A percentile compares a stretch with the other conserved stretches of the same genome.
Conservation (phyloP, 2,329 filamentous ascomycete genomes). For the Pseudogymnoascus sp. region DNA sequence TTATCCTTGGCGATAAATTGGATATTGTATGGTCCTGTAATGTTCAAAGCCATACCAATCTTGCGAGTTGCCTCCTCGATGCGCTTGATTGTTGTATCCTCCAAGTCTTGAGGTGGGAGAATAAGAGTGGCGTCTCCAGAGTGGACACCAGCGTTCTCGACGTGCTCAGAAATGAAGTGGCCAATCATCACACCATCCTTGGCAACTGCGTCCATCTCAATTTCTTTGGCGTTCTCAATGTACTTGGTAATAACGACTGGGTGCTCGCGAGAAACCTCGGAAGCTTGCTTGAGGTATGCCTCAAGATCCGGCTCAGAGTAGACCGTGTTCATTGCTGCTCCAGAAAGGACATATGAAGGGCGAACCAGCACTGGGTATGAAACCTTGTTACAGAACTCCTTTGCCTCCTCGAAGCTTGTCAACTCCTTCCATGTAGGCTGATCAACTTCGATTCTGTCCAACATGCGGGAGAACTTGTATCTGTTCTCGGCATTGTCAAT, state of each 20-base stretch:
- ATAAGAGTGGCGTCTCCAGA: constrained; percentile 96
- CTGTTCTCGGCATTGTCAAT: constrained; percentile 96
- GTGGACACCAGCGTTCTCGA: constrained; percentile 97
- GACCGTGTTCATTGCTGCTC: constrained; percentile 98
- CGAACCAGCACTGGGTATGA: constrained; percentile 90
- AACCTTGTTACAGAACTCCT: constrained; percentile 77
- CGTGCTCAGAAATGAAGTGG: constrained; percentile 97
- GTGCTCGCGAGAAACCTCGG: constrained; percentile 87
- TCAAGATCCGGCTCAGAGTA: constrained; percentile 92
- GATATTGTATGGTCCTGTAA: constrained; percentile 96
- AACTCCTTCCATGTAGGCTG: constrained; percentile 98
- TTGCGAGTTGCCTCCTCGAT: constrained; percentile 94
- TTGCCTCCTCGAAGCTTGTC: constrained; percentile 87
- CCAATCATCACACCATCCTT: constrained; percentile 82
- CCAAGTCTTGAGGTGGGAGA: constrained; percentile 85
- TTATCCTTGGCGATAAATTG: constrained; percentile 99
- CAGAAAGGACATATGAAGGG: constrained; percentile 92
- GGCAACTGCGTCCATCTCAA: constrained; percentile 98
- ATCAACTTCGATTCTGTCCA: constrained; percentile 88
- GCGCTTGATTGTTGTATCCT: constrained; percentile 75
- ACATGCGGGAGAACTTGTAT: constrained; percentile 98
- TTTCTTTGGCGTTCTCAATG: constrained; percentile 98
- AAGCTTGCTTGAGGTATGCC: constrained; percentile 80
- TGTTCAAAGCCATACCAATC: constrained; percentile 87
- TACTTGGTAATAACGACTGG: constrained; percentile 99